A percentile compares a stretch with the other conserved stretches of the same genome.
Evolutionary conservation across 495 filamentous ascomycete species (phyloP).

Genomic region (Podospora tetraspora): DNA sequence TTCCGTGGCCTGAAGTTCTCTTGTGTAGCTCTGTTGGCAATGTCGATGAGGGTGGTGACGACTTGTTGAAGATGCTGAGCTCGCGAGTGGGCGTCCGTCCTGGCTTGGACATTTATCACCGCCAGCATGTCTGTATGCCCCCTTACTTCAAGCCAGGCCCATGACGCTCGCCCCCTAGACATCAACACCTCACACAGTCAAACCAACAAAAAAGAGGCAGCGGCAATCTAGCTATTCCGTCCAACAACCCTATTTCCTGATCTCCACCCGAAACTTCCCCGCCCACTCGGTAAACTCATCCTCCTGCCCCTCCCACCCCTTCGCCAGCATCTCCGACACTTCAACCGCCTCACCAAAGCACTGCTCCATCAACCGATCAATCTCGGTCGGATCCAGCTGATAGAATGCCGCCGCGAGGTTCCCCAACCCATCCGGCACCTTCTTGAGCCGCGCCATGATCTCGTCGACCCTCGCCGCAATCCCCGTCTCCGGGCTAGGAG

Average conservation of each 20-base stretch:
- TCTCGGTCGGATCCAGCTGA: slow-evolving; percentile 43
- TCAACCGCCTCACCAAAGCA: slow-evolving; percentile 47
- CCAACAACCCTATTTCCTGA: slow-evolving; percentile 33
- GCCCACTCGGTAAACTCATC: slow-evolving; percentile 48
- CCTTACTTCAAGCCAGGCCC: background rate
- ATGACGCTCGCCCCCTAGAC: background rate
- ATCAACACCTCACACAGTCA: background rate
- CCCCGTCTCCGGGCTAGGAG: slow-evolving; percentile 22
- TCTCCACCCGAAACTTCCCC: slow-evolving; percentile 43
- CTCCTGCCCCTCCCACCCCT: slow-evolving; percentile 39
- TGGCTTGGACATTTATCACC: background rate
- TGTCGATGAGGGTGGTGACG: background rate
- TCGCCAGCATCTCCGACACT: slow-evolving; percentile 39
- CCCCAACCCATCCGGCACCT: slow-evolving; percentile 37
- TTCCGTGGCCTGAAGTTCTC: background rate
- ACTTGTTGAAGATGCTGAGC: background rate
- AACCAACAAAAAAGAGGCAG: background rate
- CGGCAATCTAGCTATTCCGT: background rate
- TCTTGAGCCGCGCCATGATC: slow-evolving; percentile 35
- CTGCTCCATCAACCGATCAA: slow-evolving; percentile 43
- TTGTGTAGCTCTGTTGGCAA: background rate
- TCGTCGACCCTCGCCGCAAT: slow-evolving; percentile 41
- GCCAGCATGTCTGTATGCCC: background rate
- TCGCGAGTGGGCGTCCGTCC: background rate
- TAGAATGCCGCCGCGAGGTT: slow-evolving; percentile 44